These are phyloP conservation scores for Polytrichum formosum DNA, from an alignment of 225 moss, liverwort and hornwort species.

Conservation along the genomic window DNA sequence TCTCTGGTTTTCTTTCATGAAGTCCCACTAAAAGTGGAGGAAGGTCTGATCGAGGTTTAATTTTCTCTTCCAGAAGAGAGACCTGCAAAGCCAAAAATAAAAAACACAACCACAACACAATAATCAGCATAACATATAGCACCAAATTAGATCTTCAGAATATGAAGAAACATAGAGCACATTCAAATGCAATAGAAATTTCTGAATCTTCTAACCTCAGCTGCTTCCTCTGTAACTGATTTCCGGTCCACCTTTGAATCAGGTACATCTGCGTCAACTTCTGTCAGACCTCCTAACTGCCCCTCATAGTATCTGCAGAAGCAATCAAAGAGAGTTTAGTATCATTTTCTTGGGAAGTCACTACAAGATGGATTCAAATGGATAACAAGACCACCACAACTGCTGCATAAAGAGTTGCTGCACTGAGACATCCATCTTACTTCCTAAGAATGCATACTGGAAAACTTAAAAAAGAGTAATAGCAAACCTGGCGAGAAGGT, in stretches of 20 bases:
- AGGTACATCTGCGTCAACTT: slow-evolving; percentile 54
- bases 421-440: no score
- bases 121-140: slow-evolving; percentile 8
- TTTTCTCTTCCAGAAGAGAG: slow-evolving; percentile 71
- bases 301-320: slow-evolving; percentile 85
- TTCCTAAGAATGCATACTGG: background rate
- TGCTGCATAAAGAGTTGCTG: no score
- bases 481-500: slow-evolving; percentile 70
- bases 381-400: no score
- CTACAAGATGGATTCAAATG: no score
- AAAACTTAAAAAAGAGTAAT: background rate
- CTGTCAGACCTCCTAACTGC: slow-evolving; percentile 73
- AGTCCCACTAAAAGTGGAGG: slow-evolving; percentile 79
- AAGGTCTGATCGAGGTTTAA: slow-evolving; percentile 77
- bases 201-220: slow-evolving; percentile 39
- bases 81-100: slow-evolving; percentile 41
- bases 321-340: background rate
- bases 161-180: no score
- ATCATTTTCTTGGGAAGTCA: background rate
- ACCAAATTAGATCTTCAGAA: background rate
- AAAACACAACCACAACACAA: background rate
- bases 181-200: no score
- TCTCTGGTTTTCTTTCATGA: slow-evolving; percentile 87
- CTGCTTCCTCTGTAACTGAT: slow-evolving; percentile 62
- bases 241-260: slow-evolving; percentile 16